Percentiles rank a stretch among this genome's conserved stretches.
phyloP scores from a whole-genome alignment of 164 flowering plant species.

The Malania oleifera region DNA sequence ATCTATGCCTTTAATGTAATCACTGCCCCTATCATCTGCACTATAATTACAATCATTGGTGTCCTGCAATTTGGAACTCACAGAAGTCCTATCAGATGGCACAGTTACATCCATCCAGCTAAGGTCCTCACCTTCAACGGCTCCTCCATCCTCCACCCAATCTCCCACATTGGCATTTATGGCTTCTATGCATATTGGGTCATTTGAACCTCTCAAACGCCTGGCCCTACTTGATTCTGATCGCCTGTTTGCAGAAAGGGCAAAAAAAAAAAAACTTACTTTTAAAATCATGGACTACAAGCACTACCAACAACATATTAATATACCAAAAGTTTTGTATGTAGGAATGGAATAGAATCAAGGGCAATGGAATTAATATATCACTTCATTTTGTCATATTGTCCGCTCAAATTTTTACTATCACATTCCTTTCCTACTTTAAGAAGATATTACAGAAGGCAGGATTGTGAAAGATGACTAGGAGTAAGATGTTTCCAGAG shows the following conservation, averaged over 20 bases:
- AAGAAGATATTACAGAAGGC: too few species aligned
- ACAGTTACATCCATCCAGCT: constrained; percentile 16
- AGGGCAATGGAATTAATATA: too few species aligned
- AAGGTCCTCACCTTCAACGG: constrained; percentile 7
- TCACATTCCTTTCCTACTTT: too few species aligned
- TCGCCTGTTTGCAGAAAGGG: constrained; percentile 15
- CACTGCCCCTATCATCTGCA: constrained; percentile 13
- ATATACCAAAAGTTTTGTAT: too few species aligned
- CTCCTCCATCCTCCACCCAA: constrained; percentile 19
- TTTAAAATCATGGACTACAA: too few species aligned
- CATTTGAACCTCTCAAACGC: constrained; percentile 7
- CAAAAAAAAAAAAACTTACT: too few species aligned
- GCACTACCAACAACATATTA: too few species aligned
- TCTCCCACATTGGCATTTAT: constrained; percentile 18
- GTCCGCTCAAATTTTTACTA: too few species aligned
- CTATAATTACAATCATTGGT: constrained; percentile 9
- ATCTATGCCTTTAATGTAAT: constrained; percentile 11
- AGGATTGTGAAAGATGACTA: too few species aligned
- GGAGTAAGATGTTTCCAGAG: too few species aligned
- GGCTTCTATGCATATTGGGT: constrained; percentile 20
- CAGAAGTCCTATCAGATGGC: constrained; percentile 6
- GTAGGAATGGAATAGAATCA: too few species aligned
- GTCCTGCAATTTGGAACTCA: constrained; percentile 1
- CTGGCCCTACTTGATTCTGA: constrained; percentile 8
- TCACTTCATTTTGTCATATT: too few species aligned